Percentiles rank a stretch among this genome's conserved stretches.
Conservation (phyloP, 1,284 basidiomycete species). For the Apiotrichum sp. region DNA sequence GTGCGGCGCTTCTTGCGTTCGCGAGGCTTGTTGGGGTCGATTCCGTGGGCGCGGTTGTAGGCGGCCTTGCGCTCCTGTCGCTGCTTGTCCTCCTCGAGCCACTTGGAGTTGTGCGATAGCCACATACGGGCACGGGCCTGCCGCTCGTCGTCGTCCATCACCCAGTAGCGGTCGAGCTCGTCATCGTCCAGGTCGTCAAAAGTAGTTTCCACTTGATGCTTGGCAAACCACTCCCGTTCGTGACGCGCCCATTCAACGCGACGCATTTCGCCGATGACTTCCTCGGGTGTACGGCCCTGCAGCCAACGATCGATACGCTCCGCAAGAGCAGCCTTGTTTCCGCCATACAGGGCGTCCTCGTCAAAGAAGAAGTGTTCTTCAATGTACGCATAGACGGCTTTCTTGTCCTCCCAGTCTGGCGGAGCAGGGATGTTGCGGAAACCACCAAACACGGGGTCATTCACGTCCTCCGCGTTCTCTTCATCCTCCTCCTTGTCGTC, state of each 20-base stretch:
- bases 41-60: constrained; percentile 24
- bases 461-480: constrained; percentile 4
- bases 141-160: constrained; percentile 79
- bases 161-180: constrained; percentile 73
- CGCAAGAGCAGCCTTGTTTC: constrained; percentile 11
- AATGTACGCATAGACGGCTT: constrained; percentile 26
- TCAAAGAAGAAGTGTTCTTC: constrained; percentile 29
- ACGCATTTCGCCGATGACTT: constrained; percentile 45
- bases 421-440: constrained; percentile 10
- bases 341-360: constrained; percentile 25
- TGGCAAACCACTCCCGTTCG: constrained; percentile 29
- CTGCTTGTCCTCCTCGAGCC: constrained; percentile 74
- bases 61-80: constrained; percentile 28
- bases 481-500: constrained; percentile 20
- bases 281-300: constrained; percentile 28
- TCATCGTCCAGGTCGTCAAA: constrained; percentile 81
- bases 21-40: constrained; percentile 23
- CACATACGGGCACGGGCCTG: constrained; percentile 88
- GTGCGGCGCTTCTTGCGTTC: constrained; percentile 13
- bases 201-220: constrained; percentile 27
- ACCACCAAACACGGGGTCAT: constrained; percentile 5
- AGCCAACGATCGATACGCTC: constrained; percentile 33
- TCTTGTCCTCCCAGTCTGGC: constrained; percentile 31
- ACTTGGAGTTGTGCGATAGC: constrained; percentile 93
- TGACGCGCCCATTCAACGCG: constrained; percentile 51